A percentile compares a stretch with the other conserved stretches of the same genome.
Conservation (phyloP, 345 rosid genomes). For the Eucalyptus leucophloia region DNA sequence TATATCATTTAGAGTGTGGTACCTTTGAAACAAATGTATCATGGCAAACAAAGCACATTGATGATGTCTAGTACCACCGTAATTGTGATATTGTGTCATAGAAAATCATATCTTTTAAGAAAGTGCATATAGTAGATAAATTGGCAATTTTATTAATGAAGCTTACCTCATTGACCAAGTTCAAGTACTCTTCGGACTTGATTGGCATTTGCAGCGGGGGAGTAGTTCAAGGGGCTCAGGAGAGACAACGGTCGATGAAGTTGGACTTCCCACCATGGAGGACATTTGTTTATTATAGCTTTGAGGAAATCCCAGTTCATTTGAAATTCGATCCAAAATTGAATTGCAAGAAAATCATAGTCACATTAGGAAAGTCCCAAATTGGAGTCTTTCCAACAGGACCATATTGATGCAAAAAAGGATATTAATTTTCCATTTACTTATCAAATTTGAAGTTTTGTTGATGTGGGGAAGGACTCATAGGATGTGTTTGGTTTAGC, state of each 20-base stretch:
- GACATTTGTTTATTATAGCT: not conserved
- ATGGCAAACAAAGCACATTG: accelerated
- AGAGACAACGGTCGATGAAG: not conserved
- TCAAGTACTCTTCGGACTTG: not conserved
- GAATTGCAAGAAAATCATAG: not conserved
- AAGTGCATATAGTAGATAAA: not conserved
- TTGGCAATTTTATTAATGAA: not conserved
- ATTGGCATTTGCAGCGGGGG: not conserved
- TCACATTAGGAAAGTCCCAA: not conserved
- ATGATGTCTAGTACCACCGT: not conserved
- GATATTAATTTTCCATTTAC: not conserved
- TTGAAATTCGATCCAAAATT: not conserved
- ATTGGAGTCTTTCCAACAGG: not conserved
- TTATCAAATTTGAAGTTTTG: not conserved
- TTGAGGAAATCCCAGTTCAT: not conserved
- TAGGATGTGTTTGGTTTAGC: no score
- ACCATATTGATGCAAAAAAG: not conserved
- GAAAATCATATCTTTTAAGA: not conserved
- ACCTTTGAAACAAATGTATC: not conserved
- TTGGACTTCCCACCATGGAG: not conserved
- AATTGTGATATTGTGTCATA: not conserved
- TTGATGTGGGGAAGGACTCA: not conserved
- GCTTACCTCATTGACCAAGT: not conserved
- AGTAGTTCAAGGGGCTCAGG: not conserved
- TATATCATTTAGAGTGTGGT: not conserved